These are phyloP conservation scores for Suhomyces bribrorum DNA, from an alignment of 1,139 yeast species.

Conservation along the genomic window DNA sequence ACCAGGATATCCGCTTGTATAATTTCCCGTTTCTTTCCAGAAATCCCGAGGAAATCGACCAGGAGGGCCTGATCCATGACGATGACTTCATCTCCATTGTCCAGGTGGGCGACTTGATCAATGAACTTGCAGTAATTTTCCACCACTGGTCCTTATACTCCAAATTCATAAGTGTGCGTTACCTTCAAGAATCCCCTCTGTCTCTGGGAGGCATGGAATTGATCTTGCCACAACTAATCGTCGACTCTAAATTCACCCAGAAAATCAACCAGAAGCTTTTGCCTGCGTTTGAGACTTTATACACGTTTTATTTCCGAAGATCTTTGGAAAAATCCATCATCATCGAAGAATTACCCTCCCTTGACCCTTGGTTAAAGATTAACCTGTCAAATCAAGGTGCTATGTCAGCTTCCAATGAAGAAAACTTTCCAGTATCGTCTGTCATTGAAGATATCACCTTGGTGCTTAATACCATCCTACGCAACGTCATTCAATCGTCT, in stretches of 20 bases:
- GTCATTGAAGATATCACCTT: slow-evolving; percentile 83
- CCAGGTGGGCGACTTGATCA: slow-evolving; percentile 57
- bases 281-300: slow-evolving; percentile 64
- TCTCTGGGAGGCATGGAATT: slow-evolving; percentile 24
- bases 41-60: slow-evolving; percentile 19
- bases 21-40: slow-evolving; percentile 51
- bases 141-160: slow-evolving; percentile 88
- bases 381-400: slow-evolving; percentile 5
- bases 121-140: slow-evolving; percentile 73
- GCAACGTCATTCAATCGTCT: slow-evolving; percentile 63
- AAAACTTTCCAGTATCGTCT: slow-evolving; percentile 72
- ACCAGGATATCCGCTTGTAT: slow-evolving; percentile 60
- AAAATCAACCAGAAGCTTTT: slow-evolving; percentile 57
- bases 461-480: slow-evolving; percentile 65
- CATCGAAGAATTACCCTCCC: slow-evolving; percentile 71
- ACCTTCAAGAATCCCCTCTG: slow-evolving; percentile 17
- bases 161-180: slow-evolving; percentile 68
- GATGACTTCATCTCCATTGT: slow-evolving; percentile 46
- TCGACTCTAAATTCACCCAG: slow-evolving; percentile 59
- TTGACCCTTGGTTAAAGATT: slow-evolving; percentile 32
- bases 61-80: slow-evolving; percentile 12
- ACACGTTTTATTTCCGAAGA: slow-evolving; percentile 68
- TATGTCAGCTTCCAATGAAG: slow-evolving; percentile 31
- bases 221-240: slow-evolving; percentile 53
- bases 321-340: slow-evolving; percentile 82